phyloP scores from a whole-genome alignment of 192 early-diverging fungal species.

The Rhizophagus sp. region DNA sequence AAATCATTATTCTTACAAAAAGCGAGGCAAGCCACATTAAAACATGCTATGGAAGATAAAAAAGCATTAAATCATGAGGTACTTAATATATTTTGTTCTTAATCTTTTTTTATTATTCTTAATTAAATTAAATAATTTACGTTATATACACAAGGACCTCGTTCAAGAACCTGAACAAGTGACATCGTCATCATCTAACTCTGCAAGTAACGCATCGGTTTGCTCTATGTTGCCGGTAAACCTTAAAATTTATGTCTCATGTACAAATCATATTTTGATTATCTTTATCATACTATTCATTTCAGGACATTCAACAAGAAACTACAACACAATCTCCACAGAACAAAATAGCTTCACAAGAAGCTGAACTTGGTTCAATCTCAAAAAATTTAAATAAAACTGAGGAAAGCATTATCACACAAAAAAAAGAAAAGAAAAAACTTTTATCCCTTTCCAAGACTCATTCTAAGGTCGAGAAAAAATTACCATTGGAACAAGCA shows the following conservation, averaged over 20 bases:
- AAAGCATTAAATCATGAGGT: not conserved
- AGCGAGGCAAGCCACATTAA: conserved; percentile 41
- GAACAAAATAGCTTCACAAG: not conserved
- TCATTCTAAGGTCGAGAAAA: not conserved
- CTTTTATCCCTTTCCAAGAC: not conserved
- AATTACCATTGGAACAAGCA: not conserved
- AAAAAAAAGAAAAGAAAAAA: not conserved
- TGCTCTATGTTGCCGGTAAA: not conserved
- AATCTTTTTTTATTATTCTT: too few species aligned
- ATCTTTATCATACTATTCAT: not conserved
- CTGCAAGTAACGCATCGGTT: not conserved
- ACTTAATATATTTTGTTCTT: not conserved
- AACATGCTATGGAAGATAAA: conserved; percentile 2
- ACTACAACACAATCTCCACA: not conserved
- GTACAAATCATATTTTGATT: not conserved
- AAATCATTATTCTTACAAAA: conserved; percentile 43
- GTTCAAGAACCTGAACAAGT: not conserved
- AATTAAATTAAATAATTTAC: not conserved
- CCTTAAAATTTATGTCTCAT: not conserved
- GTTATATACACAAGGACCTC: not conserved
- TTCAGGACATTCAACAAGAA: not conserved
- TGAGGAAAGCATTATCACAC: not conserved
- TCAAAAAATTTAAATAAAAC: not conserved
- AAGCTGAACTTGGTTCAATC: not conserved
- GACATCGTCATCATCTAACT: not conserved